These are phyloP conservation scores for Lentinula detonsa DNA, from an alignment of 768 basidiomycete genomes.

Conservation along the genomic window DNA sequence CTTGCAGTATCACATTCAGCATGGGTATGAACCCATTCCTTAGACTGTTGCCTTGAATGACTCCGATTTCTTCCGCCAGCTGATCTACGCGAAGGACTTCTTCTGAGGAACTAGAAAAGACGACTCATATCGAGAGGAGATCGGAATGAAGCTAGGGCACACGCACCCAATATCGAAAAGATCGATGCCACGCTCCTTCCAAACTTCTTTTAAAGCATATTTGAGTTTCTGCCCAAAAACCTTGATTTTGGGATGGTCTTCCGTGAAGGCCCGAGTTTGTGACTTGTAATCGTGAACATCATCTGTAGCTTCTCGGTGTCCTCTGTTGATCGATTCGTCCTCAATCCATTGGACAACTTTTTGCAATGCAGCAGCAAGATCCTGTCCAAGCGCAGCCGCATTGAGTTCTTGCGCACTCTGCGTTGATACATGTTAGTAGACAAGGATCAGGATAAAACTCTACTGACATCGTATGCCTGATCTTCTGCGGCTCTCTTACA, in stretches of 20 bases:
- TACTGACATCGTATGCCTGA: slow-evolving; percentile 71
- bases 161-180: slow-evolving; percentile 80
- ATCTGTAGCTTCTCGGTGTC: background rate
- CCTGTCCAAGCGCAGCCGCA: slow-evolving; percentile 75
- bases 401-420: slow-evolving; percentile 84
- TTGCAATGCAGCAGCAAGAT: slow-evolving; percentile 66
- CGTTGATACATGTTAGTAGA: background rate
- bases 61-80: slow-evolving; percentile 71
- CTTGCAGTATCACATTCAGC: slow-evolving; percentile 67
- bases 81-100: slow-evolving; percentile 64
- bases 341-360: slow-evolving; percentile 47
- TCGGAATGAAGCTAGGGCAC: background rate
- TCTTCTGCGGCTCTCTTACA: slow-evolving; percentile 69
- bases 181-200: slow-evolving; percentile 63
- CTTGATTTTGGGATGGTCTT: slow-evolving; percentile 32
- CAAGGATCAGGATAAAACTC: background rate
- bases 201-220: slow-evolving; percentile 60
- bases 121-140: background rate
- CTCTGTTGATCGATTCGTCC: slow-evolving; percentile 25
- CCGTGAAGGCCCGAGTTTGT: background rate
- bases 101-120: slow-evolving; percentile 52
- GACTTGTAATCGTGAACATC: slow-evolving; percentile 20
- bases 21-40: slow-evolving; percentile 82
- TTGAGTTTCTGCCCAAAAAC: slow-evolving; percentile 55
- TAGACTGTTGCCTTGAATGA: slow-evolving; percentile 54